Evolutionary conservation across 768 basidiomycete genomes (phyloP).

Genomic region (Pleurotus tuber-regium): DNA sequence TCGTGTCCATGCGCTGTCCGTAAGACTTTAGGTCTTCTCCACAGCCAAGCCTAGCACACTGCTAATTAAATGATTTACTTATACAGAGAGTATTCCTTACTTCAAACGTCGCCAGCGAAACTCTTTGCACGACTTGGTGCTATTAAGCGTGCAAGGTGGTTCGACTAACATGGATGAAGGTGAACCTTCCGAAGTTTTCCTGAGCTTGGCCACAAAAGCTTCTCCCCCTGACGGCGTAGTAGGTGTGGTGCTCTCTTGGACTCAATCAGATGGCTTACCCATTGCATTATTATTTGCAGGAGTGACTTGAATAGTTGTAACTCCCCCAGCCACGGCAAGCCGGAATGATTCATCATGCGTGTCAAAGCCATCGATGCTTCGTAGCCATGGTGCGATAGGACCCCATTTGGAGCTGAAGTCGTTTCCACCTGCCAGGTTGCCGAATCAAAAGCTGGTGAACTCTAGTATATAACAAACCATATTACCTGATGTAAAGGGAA

Average conservation of each 20-base stretch:
- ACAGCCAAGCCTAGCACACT: slow-evolving; percentile 53
- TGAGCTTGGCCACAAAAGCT: slow-evolving; percentile 83
- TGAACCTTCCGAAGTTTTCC: slow-evolving; percentile 73
- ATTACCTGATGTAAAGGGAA: slow-evolving; percentile 52
- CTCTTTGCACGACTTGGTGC: slow-evolving; percentile 32
- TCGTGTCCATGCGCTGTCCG: slow-evolving; percentile 71
- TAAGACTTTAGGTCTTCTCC: slow-evolving; percentile 49
- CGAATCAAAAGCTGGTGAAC: neutral
- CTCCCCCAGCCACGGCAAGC: slow-evolving; percentile 81
- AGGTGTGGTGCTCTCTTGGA: neutral
- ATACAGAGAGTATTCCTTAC: slow-evolving; percentile 32
- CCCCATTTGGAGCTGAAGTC: slow-evolving; percentile 69
- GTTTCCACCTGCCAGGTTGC: slow-evolving; percentile 33
- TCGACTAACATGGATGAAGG: slow-evolving; percentile 83
- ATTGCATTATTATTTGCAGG: slow-evolving; percentile 78
- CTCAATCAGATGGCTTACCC: slow-evolving; percentile 38
- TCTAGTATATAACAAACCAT: slow-evolving; percentile 7
- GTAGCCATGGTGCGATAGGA: slow-evolving; percentile 73
- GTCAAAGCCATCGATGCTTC: slow-evolving; percentile 82
- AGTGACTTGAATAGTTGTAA: slow-evolving; percentile 80
- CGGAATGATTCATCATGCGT: slow-evolving; percentile 78
- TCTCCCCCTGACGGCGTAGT: slow-evolving; percentile 62
- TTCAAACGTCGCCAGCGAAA: slow-evolving; percentile 81
- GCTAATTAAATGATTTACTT: neutral
- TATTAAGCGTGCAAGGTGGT: slow-evolving; percentile 65